Evolutionary conservation across 352 stramenopile species (phyloP).

Genomic region (Phytophthora pisi): DNA sequence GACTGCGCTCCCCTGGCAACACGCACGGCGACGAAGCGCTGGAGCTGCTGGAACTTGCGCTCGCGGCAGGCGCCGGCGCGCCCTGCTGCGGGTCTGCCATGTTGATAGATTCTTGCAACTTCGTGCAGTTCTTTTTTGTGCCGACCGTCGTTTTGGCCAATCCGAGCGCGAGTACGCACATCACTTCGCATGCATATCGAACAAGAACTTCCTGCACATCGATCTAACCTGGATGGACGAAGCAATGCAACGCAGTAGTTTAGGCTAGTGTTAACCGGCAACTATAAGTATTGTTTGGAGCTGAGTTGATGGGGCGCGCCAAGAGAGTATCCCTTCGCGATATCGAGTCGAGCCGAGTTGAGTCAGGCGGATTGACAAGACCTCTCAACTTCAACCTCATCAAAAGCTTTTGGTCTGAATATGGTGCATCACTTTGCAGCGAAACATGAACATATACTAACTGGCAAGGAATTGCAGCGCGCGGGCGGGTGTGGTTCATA

Average conservation of each 20-base stretch:
- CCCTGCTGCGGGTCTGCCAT: slow-evolving; percentile 36
- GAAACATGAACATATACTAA: neutral
- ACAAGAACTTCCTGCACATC: slow-evolving; percentile 8
- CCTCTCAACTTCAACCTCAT: slow-evolving; percentile 13
- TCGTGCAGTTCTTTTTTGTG: slow-evolving; percentile 28
- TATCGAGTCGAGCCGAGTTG: neutral
- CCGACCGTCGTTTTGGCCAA: slow-evolving; percentile 23
- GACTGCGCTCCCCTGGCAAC: slow-evolving; percentile 39
- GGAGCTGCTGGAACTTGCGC: slow-evolving; percentile 4
- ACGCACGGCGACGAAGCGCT: slow-evolving; percentile 10
- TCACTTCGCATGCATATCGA: slow-evolving; percentile 3
- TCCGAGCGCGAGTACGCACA: neutral
- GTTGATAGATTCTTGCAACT: slow-evolving; percentile 5
- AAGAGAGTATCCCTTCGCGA: too few species aligned
- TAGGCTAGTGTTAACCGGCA: neutral
- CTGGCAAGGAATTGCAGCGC: neutral
- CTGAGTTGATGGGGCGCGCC: too few species aligned
- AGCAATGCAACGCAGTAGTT: neutral
- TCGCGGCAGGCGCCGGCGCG: neutral
- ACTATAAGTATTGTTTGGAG: neutral
- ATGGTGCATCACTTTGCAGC: slow-evolving; percentile 16
- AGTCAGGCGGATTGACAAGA: slow-evolving; percentile 7
- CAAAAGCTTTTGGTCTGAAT: slow-evolving; percentile 2
- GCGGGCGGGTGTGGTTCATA: slow-evolving; percentile 17
- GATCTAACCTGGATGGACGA: neutral